Base-by-base conservation (phyloP, 2,329 filamentous ascomycete species). In the Aureobasidium sp. region DNA sequence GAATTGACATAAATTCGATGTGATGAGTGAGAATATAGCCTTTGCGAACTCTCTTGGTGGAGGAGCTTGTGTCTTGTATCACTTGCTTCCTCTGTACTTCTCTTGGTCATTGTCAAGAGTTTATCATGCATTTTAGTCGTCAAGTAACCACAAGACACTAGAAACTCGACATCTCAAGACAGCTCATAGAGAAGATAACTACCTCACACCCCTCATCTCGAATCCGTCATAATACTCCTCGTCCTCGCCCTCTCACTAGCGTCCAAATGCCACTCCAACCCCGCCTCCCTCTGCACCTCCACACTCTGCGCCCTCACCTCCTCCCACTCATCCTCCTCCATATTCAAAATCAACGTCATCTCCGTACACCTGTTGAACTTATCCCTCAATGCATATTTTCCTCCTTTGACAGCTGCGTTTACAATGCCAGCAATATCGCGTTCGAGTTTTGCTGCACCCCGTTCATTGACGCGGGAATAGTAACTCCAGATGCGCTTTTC, bases 251-350 rank as follows among this genome's bases (percentile, higher is more conserved):
- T 85, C 77, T 96, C 91, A 62, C 92, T 90, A 45, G 81, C 81
- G 62, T 81, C 87, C 65, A 92, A 68, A 49, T 87, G 82, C 88
- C 88, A 91, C 57, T 82, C 80, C 70, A 94, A 85, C 13, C 83
- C 88, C 54, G 83, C 86, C 13, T 85, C 82, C 14, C 80, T 72
- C 71, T 63, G 73, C 71, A 51, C 75, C 72, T 37, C 74, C 39
- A 77, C 80, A 32, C 51, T 37, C 29, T 55, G 51, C 39, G 34
- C 50, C 7, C 36, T 72, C 42, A 92, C 74, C 73, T 94, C 91
- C 51, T 93, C 89, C 89, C 91, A 96, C 75, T 97, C 93, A 62
- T 97, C 92, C 37, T 94, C 90, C 72, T 97, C 92, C 91, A 97
- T 95, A 67, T 92, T 93, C 71, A 93, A 86, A 16, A 96, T 85